Evolutionary conservation across 768 basidiomycete genomes (phyloP), one percentile per base, ranked within the genome.

Genomic region (Russula vinacea): DNA sequence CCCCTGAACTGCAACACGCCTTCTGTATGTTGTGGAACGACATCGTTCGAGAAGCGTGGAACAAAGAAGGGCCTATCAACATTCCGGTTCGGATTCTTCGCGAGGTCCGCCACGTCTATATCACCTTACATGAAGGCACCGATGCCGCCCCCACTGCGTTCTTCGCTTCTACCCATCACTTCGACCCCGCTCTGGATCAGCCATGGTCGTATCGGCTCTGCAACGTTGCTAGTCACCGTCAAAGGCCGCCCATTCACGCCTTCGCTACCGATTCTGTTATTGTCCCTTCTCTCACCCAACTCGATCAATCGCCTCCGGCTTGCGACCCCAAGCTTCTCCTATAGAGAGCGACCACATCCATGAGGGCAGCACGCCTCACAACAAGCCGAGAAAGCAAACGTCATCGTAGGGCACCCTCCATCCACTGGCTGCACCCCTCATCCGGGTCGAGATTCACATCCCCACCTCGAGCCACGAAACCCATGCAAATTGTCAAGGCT

Each of bases 11-110:
- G 9, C 56, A 14, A 11, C 42, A 45, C 29, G 42, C 2, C 1
- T 57, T 57, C 19, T 57, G 56, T 22, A 14, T 17, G 9, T 19
- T 44, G 5, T 57, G 56, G 56, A 57, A 57, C 17, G 40, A 33
- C 32, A 17, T 57, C 32, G 56, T 57, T 5, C 42, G 1, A 32
- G 13, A 44, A 57, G 39, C 56, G 42, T 7, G 29, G 29, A 42
- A 16, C 19, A 9, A 17, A 24, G 1, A 44, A 19, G 22, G 26
- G 2, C 29, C 29, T 29, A 5, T 6, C 4, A 56, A 14, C 22
- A 29, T 17, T n/a, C 37, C 37, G 0, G 9, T 42, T 16, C 4
- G 2, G 16, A 42, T 56, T 7, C 55, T 56, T 8, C n/a, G 35
- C 22, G 35, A 37, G 14, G 22, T 51, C 13, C 37, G 37, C 5